Evolutionary conservation across 768 basidiomycete genomes (phyloP).

Genomic region (Hysterangium stoloniferum): DNA sequence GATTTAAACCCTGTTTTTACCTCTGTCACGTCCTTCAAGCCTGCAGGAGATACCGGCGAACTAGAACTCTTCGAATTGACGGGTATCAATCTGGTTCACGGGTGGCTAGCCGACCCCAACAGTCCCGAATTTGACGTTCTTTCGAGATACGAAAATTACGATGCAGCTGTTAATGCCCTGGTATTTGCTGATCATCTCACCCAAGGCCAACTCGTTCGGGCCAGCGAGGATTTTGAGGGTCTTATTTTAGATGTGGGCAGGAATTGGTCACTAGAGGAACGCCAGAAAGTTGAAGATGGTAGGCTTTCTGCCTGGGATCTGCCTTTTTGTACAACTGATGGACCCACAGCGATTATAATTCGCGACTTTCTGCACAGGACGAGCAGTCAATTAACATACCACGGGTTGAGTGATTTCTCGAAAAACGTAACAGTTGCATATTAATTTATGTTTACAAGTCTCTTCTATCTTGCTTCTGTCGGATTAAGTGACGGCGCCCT

Average conservation of each 20-base stretch:
- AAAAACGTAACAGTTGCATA: background rate
- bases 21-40: constrained; percentile 56
- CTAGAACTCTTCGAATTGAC: constrained; percentile 80
- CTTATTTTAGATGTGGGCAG: constrained; percentile 19
- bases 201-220: constrained; percentile 48
- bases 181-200: constrained; percentile 75
- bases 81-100: constrained; percentile 76
- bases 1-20: constrained; percentile 85
- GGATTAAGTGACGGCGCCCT: constrained; percentile 42
- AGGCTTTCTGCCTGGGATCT: constrained; percentile 20
- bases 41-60: constrained; percentile 60
- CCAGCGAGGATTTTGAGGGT: constrained; percentile 23
- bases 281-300: constrained; percentile 67
- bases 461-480: constrained; percentile 63
- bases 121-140: constrained; percentile 52
- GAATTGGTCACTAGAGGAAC: constrained; percentile 45
- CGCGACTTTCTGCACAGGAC: constrained; percentile 63
- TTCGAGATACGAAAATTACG: constrained; percentile 54
- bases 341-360: constrained; percentile 51
- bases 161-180: constrained; percentile 63
- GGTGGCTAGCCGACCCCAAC: constrained; percentile 75
- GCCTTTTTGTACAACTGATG: constrained; percentile 3
- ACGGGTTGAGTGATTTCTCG: constrained; percentile 36
- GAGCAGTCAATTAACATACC: constrained; percentile 79
- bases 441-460: constrained; percentile 12